Percentiles rank a stretch among this genome's conserved stretches.
Conservation (phyloP, 164 flowering plant species). For the Vitis vinifera region ASM3070453v1 NC_081822.1:25588001-25588500, state of each 20-base stretch:
- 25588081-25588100: no score
- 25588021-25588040: no score
- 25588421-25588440: background rate
- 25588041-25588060: no score
- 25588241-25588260: background rate
- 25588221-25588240: no score
- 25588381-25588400: background rate
- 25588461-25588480: background rate
- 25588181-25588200: background rate
- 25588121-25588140: background rate
- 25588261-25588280: background rate
- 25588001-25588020: no score
- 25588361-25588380: background rate
- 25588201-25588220: background rate
- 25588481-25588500: background rate
- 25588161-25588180: background rate
- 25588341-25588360: background rate
- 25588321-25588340: background rate
- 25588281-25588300: background rate
- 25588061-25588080: no score
- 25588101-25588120: background rate
- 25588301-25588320: background rate
- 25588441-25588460: background rate
- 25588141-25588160: background rate
- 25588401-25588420: background rate